phyloP scores from a whole-genome alignment of 2,329 filamentous ascomycete species.

The Monosporascus sp. region DNA sequence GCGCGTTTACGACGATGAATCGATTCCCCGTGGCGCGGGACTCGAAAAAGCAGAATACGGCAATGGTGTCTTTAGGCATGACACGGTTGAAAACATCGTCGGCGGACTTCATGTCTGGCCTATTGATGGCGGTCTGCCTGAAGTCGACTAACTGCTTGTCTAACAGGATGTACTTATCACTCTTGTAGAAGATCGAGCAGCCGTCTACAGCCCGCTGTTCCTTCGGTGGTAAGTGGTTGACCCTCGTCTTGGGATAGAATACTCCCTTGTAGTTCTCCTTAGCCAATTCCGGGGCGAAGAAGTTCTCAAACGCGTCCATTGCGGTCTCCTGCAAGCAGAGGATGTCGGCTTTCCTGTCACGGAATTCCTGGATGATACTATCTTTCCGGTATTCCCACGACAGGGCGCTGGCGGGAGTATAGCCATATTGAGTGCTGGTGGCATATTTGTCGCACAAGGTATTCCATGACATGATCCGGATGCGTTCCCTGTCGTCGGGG shows the following conservation, averaged over 20 bases:
- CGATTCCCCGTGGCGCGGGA: conserved; percentile 86
- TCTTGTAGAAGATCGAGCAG: conserved; percentile 95
- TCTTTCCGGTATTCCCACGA: conserved; percentile 83
- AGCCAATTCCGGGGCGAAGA: conserved; percentile 80
- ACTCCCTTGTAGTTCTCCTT: conserved; percentile 89
- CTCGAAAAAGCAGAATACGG: conserved; percentile 85
- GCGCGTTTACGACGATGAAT: conserved; percentile 87
- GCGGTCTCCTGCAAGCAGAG: conserved; percentile 93
- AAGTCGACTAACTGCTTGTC: conserved; percentile 96
- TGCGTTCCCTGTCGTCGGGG: conserved; percentile 55
- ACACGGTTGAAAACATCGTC: conserved; percentile 98
- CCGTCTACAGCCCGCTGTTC: conserved; percentile 89
- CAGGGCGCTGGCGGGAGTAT: conserved; percentile 76
- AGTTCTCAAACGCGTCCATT: conserved; percentile 84
- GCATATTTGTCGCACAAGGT: conserved; percentile 93
- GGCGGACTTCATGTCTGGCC: conserved; percentile 94
- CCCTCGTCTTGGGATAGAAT: conserved; percentile 84
- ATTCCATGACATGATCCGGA: conserved; percentile 91
- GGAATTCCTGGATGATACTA: conserved; percentile 77
- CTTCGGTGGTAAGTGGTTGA: conserved; percentile 85
- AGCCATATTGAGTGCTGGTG: conserved; percentile 79
- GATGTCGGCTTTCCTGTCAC: conserved; percentile 76
- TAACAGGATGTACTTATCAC: conserved; percentile 85
- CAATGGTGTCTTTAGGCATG: conserved; percentile 98
- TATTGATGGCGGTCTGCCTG: conserved; percentile 83